Base-by-base conservation (phyloP, 2,329 filamentous ascomycete genomes). In the Aulographum hederae region DNA sequence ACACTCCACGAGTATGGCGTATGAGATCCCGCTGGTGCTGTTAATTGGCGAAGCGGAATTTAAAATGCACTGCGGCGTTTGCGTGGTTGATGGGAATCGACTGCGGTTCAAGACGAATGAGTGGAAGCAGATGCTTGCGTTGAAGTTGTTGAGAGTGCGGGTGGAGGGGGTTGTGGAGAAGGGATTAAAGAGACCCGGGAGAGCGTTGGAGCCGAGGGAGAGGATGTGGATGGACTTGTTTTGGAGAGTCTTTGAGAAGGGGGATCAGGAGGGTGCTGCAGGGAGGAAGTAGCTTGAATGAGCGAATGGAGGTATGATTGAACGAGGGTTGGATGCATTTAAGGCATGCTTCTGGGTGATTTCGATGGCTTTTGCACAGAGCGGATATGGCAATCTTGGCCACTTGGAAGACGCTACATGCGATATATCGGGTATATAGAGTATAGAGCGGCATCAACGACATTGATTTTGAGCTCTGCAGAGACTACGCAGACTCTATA, bases 41-140 rank as follows among this genome's bases (percentile, higher is more conserved):
- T 65, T 94, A 32, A 89, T 84, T 36, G 89, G 85, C 21, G 86
- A 95, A 38, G 75, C 80, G 13, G 79, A 85, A 34, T 86, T 82
- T 45, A 85, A 86, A 67, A 70, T 94, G 60, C 92, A 81, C 48
- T 71, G 85, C 0, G 89, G 89, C 11, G 77, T 93, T 2, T 66
- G 94, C 26, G 67, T 82, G 14, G 66, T 98, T 28, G 89, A 94
- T 48, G 78, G 81, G 28, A 92, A 93, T 48, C 69, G 85, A 18
- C 68, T 86, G 30, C 70, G 81, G 30, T 93, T 95, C 48, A 69
- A 77, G 15, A 67, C 91, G 1, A 67, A 73, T 4, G 79, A 92
- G 47, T 95, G 86, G 85, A 91, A 85, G 55, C 76, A 76, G 1
- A 75, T 89, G 65, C 68, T 93, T 21, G 84, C 78, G n/a, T 58